Conservation (phyloP, 768 basidiomycete species). For the Leccinum pellstonianum region DNA sequence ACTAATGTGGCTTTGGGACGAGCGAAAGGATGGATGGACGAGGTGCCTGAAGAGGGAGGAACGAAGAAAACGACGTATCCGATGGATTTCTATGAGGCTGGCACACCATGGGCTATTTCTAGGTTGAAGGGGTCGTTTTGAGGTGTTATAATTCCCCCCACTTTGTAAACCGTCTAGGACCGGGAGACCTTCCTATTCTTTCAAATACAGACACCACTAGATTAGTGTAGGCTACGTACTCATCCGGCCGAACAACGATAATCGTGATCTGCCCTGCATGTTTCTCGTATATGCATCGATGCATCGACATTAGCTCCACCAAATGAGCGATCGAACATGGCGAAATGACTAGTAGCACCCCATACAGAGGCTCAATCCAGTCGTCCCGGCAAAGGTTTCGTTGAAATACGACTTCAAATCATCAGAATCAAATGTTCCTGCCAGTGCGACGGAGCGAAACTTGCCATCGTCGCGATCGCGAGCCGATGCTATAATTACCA, state of each 20-base stretch:
- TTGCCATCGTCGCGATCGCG: background rate
- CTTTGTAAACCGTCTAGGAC: background rate
- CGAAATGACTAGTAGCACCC: too few relatives aligned
- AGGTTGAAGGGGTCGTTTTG: constrained; percentile 53
- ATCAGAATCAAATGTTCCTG: constrained; percentile 12
- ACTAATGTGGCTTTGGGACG: constrained; percentile 75
- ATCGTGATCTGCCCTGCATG: too few relatives aligned
- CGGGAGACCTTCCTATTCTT: background rate
- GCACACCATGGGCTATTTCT: constrained; percentile 73
- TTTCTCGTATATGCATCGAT: too few relatives aligned
- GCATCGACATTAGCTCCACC: too few relatives aligned
- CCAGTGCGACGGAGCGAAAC: constrained; percentile 16
- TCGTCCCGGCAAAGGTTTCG: constrained; percentile 22
- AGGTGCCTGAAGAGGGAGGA: constrained; percentile 20
- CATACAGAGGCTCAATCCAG: too few relatives aligned
- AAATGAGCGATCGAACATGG: too few relatives aligned
- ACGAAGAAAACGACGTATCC: constrained; percentile 55
- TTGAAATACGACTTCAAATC: constrained; percentile 2
- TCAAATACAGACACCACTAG: too few relatives aligned
- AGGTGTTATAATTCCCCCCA: background rate
- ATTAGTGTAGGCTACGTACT: too few relatives aligned
- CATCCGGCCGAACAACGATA: too few relatives aligned
- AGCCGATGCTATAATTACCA: too few relatives aligned
- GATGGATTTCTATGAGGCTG: constrained; percentile 95
- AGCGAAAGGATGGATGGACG: constrained; percentile 66